Evolutionary conservation across 2,329 filamentous ascomycete genomes (phyloP), one percentile per base, ranked within the genome.

Genomic region (Cyanodermella asteris): DNA sequence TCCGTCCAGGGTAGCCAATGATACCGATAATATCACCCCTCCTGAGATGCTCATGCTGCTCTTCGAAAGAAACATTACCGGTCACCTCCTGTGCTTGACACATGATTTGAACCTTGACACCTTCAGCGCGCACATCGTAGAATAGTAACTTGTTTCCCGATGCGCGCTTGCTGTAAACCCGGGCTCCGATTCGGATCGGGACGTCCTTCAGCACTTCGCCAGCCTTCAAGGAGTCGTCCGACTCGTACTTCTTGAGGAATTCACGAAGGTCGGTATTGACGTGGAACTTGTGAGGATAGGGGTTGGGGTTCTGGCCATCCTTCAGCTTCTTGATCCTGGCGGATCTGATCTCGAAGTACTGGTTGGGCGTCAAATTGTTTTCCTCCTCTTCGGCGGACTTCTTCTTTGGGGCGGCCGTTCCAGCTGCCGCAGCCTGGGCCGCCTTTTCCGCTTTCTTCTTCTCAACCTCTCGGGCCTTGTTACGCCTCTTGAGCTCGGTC

Each of bases 341-440:
- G 42, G 74, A 90, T 34, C 87, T 76, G 46, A 94, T 90, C 56
- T 97, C 87, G 47, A 91, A 93, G 60, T 94, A 97, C 72, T 77
- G 72, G 67, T 77, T 78, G 22, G 72, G 71, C 37, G 67, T 76
- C 42, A 78, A 46, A 45, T 91, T 74, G 13, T 55, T 56, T 43
- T 80, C 75, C 32, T 74, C 67, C 18, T 72, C 58, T 38, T 67
- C 63, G 29, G 56, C 55, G 22, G 55, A 61, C 38, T 62, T 61
- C 22, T 65, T 53, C 35, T 60, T 59, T 20, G 64, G 61, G n/a
- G n/a, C n/a, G n/a, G n/a, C n/a, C n/a, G n/a, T n/a, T n/a, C n/a
- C n/a, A n/a, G n/a, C n/a, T n/a, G n/a, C n/a, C 18, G 66, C 58
- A 31, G 69, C 60, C 25, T 66, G 60, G 26, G 77, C 75, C 15